These are phyloP conservation scores for Penicillium rolfsii DNA, from an alignment of 2,329 filamentous ascomycete species.

Conservation along the genomic window DNA sequence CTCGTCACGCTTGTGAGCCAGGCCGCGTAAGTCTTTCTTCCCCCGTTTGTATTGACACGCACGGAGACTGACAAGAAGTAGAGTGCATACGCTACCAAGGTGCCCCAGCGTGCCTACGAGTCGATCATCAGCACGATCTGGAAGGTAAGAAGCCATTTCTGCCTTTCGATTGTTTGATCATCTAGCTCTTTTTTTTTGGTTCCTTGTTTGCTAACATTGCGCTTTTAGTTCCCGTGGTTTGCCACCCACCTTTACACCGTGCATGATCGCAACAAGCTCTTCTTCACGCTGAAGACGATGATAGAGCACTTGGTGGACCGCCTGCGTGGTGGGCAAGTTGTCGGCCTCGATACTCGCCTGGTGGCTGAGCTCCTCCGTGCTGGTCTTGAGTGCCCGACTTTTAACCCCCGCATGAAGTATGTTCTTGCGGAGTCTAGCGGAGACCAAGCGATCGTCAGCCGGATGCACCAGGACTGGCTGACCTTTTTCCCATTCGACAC, in stretches of 20 bases:
- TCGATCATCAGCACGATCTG: constrained; percentile 55
- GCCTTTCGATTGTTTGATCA: not conserved
- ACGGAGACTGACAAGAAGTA: constrained; percentile 25
- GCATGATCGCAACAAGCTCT: constrained; percentile 52
- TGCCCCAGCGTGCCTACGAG: constrained; percentile 58
- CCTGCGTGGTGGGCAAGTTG: constrained; percentile 48
- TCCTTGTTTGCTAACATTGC: constrained; percentile 14
- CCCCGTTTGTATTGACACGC: not conserved
- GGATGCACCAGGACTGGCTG: constrained; percentile 8
- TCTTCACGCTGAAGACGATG: constrained; percentile 53
- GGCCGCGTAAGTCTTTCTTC: constrained; percentile 49
- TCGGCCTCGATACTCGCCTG: constrained; percentile 46
- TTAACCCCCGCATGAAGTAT: constrained; percentile 50
- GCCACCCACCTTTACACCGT: constrained; percentile 51
- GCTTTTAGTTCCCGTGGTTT: constrained; percentile 54
- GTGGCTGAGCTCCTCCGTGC: constrained; percentile 45
- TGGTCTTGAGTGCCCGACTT: constrained; percentile 47
- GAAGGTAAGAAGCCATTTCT: constrained; percentile 45
- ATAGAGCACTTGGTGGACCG: constrained; percentile 72
- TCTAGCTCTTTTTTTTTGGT: not conserved
- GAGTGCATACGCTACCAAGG: constrained; percentile 55
- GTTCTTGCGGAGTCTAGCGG: constrained; percentile 19
- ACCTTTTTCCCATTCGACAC: constrained; percentile 46
- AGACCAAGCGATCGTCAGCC: not conserved
- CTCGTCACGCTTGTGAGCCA: constrained; percentile 54